Conservation (phyloP, 2,329 filamentous ascomycete genomes). For the Cadophora sp. region DNA sequence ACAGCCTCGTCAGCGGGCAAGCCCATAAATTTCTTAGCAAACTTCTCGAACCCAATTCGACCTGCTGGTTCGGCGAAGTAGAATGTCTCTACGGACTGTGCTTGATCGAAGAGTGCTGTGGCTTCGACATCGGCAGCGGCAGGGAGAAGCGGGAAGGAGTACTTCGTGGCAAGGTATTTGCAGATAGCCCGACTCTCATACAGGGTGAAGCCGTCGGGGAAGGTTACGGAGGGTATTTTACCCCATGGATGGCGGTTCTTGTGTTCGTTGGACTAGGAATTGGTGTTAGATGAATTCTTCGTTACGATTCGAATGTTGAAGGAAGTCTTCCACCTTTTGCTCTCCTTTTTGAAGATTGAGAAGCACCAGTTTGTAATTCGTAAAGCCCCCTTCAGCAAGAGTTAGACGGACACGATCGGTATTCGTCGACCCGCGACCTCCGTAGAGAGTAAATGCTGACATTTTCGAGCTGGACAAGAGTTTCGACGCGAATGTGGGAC, state of each 20-base stretch:
- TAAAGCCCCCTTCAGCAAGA: conserved; percentile 52
- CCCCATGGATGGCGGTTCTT: conserved; percentile 51
- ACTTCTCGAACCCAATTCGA: conserved; percentile 53
- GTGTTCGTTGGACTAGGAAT: conserved; percentile 46
- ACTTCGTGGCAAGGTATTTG: conserved; percentile 54
- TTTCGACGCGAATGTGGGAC: conserved; percentile 39
- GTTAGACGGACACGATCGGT: conserved; percentile 52
- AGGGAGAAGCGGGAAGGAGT: conserved; percentile 53
- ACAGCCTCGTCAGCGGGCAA: conserved; percentile 50
- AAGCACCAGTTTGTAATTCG: conserved; percentile 49
- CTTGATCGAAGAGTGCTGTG: conserved; percentile 52
- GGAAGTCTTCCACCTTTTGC: conserved; percentile 46
- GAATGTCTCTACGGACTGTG: conserved; percentile 48
- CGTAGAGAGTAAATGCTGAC: conserved; percentile 52
- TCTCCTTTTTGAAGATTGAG: conserved; percentile 50
- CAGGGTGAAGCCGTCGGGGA: conserved; percentile 51
- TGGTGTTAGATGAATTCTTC: conserved; percentile 6
- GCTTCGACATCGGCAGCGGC: conserved; percentile 48
- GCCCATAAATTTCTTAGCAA: conserved; percentile 52
- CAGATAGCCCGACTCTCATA: conserved; percentile 56
- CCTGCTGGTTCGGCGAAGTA: conserved; percentile 54
- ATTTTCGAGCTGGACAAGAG: conserved; percentile 46
- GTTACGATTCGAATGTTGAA: conserved; percentile 11
- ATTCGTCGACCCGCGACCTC: conserved; percentile 50
- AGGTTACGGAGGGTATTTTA: conserved; percentile 50